Evolutionary conservation across 257 asterid genomes (phyloP).

Genomic region (Forsythia viridissima): DNA sequence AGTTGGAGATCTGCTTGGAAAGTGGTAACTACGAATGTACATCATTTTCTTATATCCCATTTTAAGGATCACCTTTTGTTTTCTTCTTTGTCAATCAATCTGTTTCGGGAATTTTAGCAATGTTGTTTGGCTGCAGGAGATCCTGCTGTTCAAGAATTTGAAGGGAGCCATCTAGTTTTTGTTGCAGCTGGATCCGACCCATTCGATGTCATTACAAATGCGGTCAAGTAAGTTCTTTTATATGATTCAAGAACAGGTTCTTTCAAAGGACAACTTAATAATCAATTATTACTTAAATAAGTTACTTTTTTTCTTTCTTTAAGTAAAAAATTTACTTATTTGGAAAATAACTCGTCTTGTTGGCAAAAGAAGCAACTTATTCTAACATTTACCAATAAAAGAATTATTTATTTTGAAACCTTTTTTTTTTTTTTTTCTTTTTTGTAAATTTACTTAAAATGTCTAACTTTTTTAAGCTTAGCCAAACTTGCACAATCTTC

Average conservation of each 20-base stretch:
- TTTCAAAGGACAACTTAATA: too few relatives aligned
- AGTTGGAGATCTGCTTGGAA: constrained; percentile 86
- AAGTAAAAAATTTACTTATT: too few relatives aligned
- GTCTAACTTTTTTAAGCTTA: too few relatives aligned
- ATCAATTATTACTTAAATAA: too few relatives aligned
- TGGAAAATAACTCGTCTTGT: too few relatives aligned
- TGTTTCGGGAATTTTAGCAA: constrained; percentile 1
- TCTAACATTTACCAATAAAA: too few relatives aligned
- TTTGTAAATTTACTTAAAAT: too few relatives aligned
- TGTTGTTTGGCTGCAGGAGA: constrained; percentile 54
- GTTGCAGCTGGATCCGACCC: constrained; percentile 96
- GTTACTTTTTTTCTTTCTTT: too few relatives aligned
- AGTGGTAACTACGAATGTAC: constrained; percentile 55
- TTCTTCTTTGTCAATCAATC: not conserved
- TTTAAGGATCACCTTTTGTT: not conserved
- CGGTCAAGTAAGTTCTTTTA: constrained; percentile 69
- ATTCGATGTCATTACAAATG: constrained; percentile 78
- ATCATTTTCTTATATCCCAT: not conserved
- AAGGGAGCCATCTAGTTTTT: constrained; percentile 78
- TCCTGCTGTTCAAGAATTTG: constrained; percentile 82
- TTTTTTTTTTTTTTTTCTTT: too few relatives aligned
- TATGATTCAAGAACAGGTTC: not conserved
- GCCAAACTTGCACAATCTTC: too few relatives aligned
- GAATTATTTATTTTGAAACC: too few relatives aligned
- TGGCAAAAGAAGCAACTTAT: too few relatives aligned